Percentiles rank a stretch among this genome's conserved stretches.
Conservation (phyloP, 2,329 filamentous ascomycete genomes). For the Hysterium pulicare region DNA sequence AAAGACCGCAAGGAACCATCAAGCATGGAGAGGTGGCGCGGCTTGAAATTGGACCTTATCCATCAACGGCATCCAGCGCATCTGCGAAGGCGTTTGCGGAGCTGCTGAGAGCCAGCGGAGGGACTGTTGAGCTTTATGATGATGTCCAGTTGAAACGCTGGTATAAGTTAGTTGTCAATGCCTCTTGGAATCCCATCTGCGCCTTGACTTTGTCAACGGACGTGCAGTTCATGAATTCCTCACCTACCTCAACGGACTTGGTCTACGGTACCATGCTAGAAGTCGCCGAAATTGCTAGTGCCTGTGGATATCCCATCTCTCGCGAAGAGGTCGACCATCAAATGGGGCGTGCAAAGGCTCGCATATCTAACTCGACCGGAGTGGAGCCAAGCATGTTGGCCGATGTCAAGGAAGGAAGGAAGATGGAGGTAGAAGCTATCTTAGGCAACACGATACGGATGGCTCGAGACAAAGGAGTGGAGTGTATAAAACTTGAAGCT, state of each 20-base stretch:
- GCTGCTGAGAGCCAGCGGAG: conserved; percentile 44
- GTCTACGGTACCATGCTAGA: conserved; percentile 46
- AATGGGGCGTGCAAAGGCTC: conserved; percentile 35
- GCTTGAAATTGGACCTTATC: conserved; percentile 52
- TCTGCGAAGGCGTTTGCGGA: conserved; percentile 35
- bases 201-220: conserved; percentile 55
- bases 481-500: conserved; percentile 41
- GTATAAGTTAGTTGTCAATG: conserved; percentile 61
- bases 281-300: conserved; percentile 41
- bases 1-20: conserved; percentile 49
- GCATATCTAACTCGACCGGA: conserved; percentile 35
- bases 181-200: conserved; percentile 59
- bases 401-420: conserved; percentile 41
- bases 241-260: conserved; percentile 34
- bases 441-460: conserved; percentile 46
- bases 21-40: conserved; percentile 46
- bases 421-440: conserved; percentile 52
- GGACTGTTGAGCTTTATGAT: conserved; percentile 47
- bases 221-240: conserved; percentile 47
- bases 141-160: conserved; percentile 58
- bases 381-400: conserved; percentile 51
- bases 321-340: conserved; percentile 37
- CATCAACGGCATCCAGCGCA: conserved; percentile 22
- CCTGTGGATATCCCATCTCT: conserved; percentile 39
- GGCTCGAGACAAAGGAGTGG: conserved; percentile 39